These are phyloP conservation scores for Piper longum DNA, from an alignment of 164 flowering plant species.

Conservation along the genomic window DNA sequence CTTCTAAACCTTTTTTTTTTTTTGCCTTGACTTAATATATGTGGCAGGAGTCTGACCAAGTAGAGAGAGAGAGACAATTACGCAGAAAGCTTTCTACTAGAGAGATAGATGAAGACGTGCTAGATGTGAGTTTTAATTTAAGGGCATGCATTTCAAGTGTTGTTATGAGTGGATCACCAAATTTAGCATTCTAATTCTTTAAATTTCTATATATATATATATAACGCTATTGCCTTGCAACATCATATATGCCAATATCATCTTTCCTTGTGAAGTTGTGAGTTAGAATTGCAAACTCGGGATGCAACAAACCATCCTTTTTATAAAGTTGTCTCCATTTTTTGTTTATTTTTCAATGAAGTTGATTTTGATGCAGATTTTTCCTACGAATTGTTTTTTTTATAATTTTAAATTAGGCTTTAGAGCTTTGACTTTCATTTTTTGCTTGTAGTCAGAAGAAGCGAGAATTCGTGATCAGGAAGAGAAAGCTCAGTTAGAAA, in stretches of 20 bases:
- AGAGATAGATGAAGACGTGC: conserved; percentile 29
- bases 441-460: conserved; percentile 62
- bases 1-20: conserved; percentile 1
- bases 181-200: not conserved
- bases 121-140: conserved; percentile 32
- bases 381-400: too few relatives aligned
- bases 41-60: conserved; percentile 27
- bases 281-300: not conserved
- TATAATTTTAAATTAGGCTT: not conserved
- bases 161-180: not conserved
- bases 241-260: too few relatives aligned
- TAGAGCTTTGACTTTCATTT: not conserved
- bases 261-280: too few relatives aligned
- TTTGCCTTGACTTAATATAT: conserved; percentile 19
- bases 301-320: not conserved
- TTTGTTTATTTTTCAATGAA: not conserved
- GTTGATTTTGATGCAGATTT: not conserved
- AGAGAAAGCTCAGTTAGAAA: conserved; percentile 79
- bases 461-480: conserved; percentile 70
- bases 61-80: conserved; percentile 32
- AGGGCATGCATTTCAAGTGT: not conserved
- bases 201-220: not conserved
- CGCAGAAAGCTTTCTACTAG: conserved; percentile 22
- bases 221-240: too few relatives aligned
- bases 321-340: not conserved